phyloP scores from a whole-genome alignment of 2,329 filamentous ascomycete genomes.

The Arthrobotrys musiformis region DNA sequence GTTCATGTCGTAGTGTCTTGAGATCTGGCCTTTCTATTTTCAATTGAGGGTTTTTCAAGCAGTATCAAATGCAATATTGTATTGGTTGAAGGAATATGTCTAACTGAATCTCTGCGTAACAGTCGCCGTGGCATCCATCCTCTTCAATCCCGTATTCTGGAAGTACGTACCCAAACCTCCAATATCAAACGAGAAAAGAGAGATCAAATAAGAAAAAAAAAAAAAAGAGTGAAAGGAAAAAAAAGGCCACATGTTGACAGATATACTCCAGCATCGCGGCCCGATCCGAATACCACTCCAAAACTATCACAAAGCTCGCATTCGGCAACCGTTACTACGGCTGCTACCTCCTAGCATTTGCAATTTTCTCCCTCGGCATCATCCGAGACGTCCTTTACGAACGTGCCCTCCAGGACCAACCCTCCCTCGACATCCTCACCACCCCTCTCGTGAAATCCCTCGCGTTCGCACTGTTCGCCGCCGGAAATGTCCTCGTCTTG shows the following conservation, averaged over 20 bases:
- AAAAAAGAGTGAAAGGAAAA: not conserved
- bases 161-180: slow-evolving; percentile 75
- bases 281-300: slow-evolving; percentile 84
- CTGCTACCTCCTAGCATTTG: slow-evolving; percentile 87
- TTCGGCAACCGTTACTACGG: slow-evolving; percentile 79
- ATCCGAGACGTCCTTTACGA: slow-evolving; percentile 82
- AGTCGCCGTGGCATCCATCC: slow-evolving; percentile 85
- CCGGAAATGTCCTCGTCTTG: slow-evolving; percentile 85
- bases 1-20: not conserved
- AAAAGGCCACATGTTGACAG: slow-evolving; percentile 6
- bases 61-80: not conserved
- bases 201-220: too few species aligned
- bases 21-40: not conserved
- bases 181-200: slow-evolving; percentile 71
- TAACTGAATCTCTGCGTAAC: not conserved
- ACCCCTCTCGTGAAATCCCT: slow-evolving; percentile 70
- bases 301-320: slow-evolving; percentile 86
- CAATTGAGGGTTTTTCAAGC: not conserved
- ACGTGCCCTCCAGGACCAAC: slow-evolving; percentile 77
- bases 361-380: slow-evolving; percentile 92
- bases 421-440: slow-evolving; percentile 66
- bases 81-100: not conserved
- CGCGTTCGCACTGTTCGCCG: slow-evolving; percentile 76
- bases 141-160: slow-evolving; percentile 99
- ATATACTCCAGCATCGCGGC: slow-evolving; percentile 33